These are phyloP conservation scores for Flammula alnicola DNA, from an alignment of 1,284 basidiomycete genomes.

Conservation along the genomic window DNA sequence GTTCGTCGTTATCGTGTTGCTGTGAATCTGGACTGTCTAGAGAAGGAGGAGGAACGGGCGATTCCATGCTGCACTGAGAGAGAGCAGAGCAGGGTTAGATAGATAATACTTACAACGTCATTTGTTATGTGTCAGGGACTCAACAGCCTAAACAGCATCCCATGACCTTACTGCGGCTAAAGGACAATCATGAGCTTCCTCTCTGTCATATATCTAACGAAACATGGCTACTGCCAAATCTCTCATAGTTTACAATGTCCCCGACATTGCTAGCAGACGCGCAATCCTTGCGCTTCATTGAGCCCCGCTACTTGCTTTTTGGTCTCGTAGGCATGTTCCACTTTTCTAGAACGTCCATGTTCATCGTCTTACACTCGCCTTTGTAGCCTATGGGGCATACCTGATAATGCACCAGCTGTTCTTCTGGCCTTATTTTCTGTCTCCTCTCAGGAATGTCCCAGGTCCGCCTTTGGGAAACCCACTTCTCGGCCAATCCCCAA, in stretches of 20 bases:
- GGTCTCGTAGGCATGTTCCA: conserved; percentile 12
- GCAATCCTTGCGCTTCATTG: conserved; percentile 3
- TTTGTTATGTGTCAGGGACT: neutral
- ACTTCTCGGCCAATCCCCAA: conserved; percentile 33
- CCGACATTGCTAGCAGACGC: neutral
- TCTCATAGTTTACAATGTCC: conserved; percentile 3
- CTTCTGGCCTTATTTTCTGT: conserved; percentile 36
- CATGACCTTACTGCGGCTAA: no score
- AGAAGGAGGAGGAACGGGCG: conserved; percentile 2
- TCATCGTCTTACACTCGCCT: neutral
- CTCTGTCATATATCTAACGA: neutral
- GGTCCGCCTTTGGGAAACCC: conserved; percentile 37
- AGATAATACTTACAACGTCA: conserved; percentile 4
- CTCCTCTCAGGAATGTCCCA: conserved; percentile 38
- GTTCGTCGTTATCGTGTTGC: neutral
- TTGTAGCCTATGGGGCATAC: conserved; percentile 25
- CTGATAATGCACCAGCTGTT: conserved; percentile 28
- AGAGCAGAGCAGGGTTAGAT: neutral
- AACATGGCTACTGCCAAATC: conserved; percentile 22
- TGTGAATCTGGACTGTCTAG: neutral
- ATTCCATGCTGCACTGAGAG: conserved; percentile 7
- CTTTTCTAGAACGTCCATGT: neutral
- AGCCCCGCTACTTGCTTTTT: conserved; percentile 11
- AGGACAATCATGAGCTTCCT: conserved; percentile 8
- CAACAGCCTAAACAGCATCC: conserved; percentile 1